phyloP scores from a whole-genome alignment of 2,329 filamentous ascomycete genomes.

The Tolypocladium endophyticum region DNA sequence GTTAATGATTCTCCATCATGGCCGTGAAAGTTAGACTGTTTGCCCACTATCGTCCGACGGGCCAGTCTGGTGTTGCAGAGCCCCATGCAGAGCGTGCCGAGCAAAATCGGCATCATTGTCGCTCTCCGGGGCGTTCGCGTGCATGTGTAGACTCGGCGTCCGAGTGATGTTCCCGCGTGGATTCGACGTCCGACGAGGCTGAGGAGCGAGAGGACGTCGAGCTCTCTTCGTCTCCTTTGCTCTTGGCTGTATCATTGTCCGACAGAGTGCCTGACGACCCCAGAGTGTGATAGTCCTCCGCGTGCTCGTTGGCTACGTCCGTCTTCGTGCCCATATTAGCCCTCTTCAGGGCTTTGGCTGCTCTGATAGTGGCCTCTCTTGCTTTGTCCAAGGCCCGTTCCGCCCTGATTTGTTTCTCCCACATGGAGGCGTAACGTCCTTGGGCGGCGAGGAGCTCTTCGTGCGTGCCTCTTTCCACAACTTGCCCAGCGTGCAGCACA shows the following conservation, averaged over 20 bases:
- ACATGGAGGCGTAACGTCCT: slow-evolving; percentile 75
- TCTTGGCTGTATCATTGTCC: slow-evolving; percentile 21
- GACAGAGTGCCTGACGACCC: slow-evolving; percentile 32
- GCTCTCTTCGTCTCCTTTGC: slow-evolving; percentile 20
- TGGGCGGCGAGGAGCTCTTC: slow-evolving; percentile 59
- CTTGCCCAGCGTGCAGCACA: slow-evolving; percentile 65
- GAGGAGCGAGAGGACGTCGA: slow-evolving; percentile 13
- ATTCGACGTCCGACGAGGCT: slow-evolving; percentile 23
- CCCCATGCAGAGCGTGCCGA: neutral
- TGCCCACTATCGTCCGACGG: neutral
- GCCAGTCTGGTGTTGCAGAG: neutral
- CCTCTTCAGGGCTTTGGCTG: slow-evolving; percentile 29
- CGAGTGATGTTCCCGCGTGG: slow-evolving; percentile 16
- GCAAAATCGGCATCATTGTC: neutral
- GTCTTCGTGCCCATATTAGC: slow-evolving; percentile 36
- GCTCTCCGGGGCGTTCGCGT: neutral
- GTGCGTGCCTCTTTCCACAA: slow-evolving; percentile 71
- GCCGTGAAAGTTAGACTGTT: neutral
- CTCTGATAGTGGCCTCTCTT: slow-evolving; percentile 23
- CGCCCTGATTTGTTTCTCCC: slow-evolving; percentile 77
- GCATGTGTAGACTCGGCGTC: slow-evolving; percentile 6
- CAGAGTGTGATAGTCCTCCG: slow-evolving; percentile 34
- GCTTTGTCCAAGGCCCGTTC: slow-evolving; percentile 46
- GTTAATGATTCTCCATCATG: neutral
- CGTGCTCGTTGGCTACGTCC: slow-evolving; percentile 22